Evolutionary conservation across 2,329 filamentous ascomycete species (phyloP), one percentile per base, ranked within the genome.

Genomic region (Hypoxylon sp.): DNA sequence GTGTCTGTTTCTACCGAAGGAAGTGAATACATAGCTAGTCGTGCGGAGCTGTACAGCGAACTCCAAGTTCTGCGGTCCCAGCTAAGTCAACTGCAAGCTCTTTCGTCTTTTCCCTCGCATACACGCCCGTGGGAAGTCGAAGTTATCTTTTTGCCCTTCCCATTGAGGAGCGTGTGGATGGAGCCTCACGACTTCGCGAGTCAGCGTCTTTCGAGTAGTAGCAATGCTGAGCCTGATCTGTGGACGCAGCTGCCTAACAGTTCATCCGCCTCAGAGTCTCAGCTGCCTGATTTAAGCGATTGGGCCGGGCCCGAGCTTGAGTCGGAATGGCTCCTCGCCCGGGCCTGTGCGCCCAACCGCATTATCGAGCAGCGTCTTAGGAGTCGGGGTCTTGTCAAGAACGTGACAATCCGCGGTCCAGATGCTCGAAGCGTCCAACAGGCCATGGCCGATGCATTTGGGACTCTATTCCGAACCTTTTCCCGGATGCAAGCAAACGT

Each of bases 61-160:
- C 78, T 89, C 1, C 81, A 85, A 67, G 75, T 76, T 5, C 75
- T 88, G 0, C 82, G 84, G 68, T 80, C 82, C 2, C 83, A 85
- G 65, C 78, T 88, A 51, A 77, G 81, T 29, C 81, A 86, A 45
- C 81, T 92, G 8, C 89, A 91, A 75, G 74, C 76, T 9, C 53
- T 75, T 11, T 83, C 84, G 5, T 80, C 85, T 8, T 77, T 88
- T 29, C 91, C 91, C n/a, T 88, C 90, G 0, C 81, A 82, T 27
- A 78, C 79, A 43, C 83, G 86, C 41, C 90, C 91, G 0, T 94
- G 91, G 90, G 87, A 91, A 69, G 81, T 95, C 1, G 91, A 94
- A 73, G 89, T 94, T 3, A 88, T 94, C 1, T 88, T 94, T 61
- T 76, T 94, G 6, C 92, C 92, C 0, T 95, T 92, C 75, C 82